Evolutionary conservation across 2,329 filamentous ascomycete species (phyloP), one percentile per base, ranked within the genome.

Genomic region (Emergomyces orientalis): DNA sequence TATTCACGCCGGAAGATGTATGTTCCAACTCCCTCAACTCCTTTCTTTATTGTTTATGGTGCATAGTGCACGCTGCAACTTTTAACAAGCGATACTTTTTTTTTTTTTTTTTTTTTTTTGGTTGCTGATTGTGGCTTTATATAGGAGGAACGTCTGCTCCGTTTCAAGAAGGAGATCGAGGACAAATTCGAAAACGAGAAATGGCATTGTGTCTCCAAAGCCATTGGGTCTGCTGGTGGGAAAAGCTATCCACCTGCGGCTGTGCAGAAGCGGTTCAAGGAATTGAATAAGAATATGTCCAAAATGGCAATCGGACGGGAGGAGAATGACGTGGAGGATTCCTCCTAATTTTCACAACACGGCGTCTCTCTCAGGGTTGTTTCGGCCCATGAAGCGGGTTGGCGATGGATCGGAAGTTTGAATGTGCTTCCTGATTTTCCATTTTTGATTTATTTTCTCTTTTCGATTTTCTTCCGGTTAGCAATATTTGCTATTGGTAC

Each of bases 261-360:
- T 8, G 63, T 78, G 30, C 71, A 74, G 69, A 73, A 76, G 65
- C 74, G 75, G 66, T 76, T 74, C 65, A 77, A 76, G 70, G 74
- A 77, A 65, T 59, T 77, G 45, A 71, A 70, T 66, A 69, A 72
- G 63, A 70, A 67, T 58, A 58, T 59, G 30, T 58, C 52, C 13
- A 41, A 30, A 13, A 43, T 58, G 37, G 41, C n/a, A 17, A 49
- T 62, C 39, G 41, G 34, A 14, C 45, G 1, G 9, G 25, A 49
- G 43, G 49, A 55, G 14, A 43, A 61, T 25, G 49, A 37, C 30
- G 32, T 14, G 9, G 58, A 60, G 8, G 45, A 34, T 6, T 49
- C 43, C 22, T 51, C 27, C 1, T 49, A 27, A 49, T 8, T 49
- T 8, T 22, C 19, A 49, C 27, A 19, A 25, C 13, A 19, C 43